phyloP scores from a whole-genome alignment of 805 yeast species.

The Candida anglica region DNA sequence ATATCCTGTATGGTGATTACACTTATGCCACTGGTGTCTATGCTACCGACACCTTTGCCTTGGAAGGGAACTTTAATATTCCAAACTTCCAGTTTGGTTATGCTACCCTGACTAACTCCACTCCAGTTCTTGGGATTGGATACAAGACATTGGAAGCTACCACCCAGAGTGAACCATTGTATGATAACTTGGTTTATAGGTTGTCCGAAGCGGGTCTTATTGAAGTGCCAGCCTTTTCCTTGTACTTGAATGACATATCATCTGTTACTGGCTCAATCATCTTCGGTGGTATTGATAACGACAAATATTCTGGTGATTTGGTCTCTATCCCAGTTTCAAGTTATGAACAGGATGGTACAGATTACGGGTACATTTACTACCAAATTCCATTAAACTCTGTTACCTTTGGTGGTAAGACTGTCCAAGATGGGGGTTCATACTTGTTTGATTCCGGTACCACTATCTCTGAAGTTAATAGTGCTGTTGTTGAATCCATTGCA shows the following conservation, averaged over 20 bases:
- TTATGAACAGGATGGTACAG: too few species aligned
- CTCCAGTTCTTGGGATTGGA: conserved; percentile 17
- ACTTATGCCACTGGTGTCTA: conserved; percentile 13
- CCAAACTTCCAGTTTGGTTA: conserved; percentile 12
- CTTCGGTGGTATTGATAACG: conserved; percentile 43
- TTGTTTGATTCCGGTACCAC: conserved; percentile 61
- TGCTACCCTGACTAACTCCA: conserved; percentile 14
- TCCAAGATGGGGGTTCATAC: too few species aligned
- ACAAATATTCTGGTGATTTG: conserved; percentile 35
- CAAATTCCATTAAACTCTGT: conserved; percentile 16
- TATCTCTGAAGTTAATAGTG: conserved; percentile 39
- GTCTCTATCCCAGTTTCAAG: conserved; percentile 16
- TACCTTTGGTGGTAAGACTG: too few species aligned
- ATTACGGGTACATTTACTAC: conserved; percentile 11
- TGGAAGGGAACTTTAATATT: conserved; percentile 10
- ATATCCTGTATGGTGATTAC: conserved; percentile 12
- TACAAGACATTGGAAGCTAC: conserved; percentile 11
- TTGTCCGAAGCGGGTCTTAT: conserved; percentile 39
- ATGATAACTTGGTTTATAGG: conserved; percentile 19
- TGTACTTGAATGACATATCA: conserved; percentile 34
- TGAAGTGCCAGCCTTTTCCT: conserved; percentile 38
- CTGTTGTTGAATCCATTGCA: conserved; percentile 5
- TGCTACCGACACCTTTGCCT: conserved; percentile 11
- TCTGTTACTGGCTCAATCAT: conserved; percentile 32
- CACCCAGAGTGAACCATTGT: conserved; percentile 6